Conservation (phyloP, 345 rosid genomes). For the Boechera retrofracta region DNA sequence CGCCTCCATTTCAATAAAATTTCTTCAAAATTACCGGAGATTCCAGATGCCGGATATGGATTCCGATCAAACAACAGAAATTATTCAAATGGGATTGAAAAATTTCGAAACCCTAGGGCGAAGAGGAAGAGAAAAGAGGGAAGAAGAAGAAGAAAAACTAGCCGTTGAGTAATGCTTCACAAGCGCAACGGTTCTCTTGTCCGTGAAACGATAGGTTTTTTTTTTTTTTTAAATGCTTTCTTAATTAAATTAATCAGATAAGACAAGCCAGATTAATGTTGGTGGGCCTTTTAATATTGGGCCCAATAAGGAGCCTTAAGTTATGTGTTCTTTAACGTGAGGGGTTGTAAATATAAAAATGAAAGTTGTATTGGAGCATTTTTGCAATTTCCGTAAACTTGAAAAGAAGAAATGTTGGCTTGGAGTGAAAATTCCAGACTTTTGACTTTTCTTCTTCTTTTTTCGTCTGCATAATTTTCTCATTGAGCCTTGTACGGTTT, state of each 20-base stretch:
- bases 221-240: neutral
- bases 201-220: conserved; percentile 21
- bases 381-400: conserved; percentile 2
- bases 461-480: neutral
- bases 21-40: conserved; percentile 8
- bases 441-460: neutral
- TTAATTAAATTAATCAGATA: conserved; percentile 16
- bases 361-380: neutral
- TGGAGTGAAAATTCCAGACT: neutral
- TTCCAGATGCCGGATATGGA: neutral
- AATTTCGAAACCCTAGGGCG: conserved; percentile 8
- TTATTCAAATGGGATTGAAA: conserved; percentile 18
- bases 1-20: conserved; percentile 34
- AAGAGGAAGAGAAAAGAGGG: conserved; percentile 16
- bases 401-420: neutral
- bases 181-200: conserved; percentile 38
- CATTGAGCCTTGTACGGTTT: neutral
- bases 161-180: conserved; percentile 38
- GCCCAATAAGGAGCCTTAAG: conserved; percentile 18
- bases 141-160: conserved; percentile 31
- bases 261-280: neutral
- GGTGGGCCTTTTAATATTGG: conserved; percentile 21
- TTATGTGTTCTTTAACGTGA: neutral
- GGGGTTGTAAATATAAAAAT: neutral
- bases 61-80: neutral